Evolutionary conservation across 768 basidiomycete genomes (phyloP).

Genomic region (Sarcodon sp.): DNA sequence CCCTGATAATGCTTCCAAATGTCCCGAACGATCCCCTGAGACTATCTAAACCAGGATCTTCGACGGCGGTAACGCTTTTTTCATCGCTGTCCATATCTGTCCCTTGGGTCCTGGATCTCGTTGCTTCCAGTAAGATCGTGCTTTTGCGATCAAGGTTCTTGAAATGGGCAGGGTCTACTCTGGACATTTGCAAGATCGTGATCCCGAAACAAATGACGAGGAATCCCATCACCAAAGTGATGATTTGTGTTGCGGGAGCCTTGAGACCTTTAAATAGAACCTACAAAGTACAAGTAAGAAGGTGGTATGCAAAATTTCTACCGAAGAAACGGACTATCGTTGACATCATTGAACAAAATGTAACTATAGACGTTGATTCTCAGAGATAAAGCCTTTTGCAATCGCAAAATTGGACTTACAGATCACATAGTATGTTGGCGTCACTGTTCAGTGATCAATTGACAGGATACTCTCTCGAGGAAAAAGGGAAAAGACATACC

Average conservation of each 20-base stretch:
- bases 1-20: slow-evolving; percentile 69
- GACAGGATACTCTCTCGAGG: slow-evolving; percentile 1
- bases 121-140: slow-evolving; percentile 85
- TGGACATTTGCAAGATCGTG: slow-evolving; percentile 90
- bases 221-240: slow-evolving; percentile 90
- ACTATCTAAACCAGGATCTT: slow-evolving; percentile 90
- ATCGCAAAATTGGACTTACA: slow-evolving; percentile 29
- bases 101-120: slow-evolving; percentile 54
- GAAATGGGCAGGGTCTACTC: slow-evolving; percentile 78
- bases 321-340: neutral
- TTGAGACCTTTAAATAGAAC: slow-evolving; percentile 66
- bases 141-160: slow-evolving; percentile 74
- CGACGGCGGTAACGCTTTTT: slow-evolving; percentile 39
- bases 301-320: neutral
- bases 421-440: slow-evolving; percentile 79
- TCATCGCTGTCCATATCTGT: slow-evolving; percentile 35
- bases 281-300: neutral
- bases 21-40: slow-evolving; percentile 87
- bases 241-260: slow-evolving; percentile 62
- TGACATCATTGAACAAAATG: neutral
- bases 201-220: slow-evolving; percentile 87
- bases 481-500: slow-evolving; percentile 27
- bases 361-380: neutral
- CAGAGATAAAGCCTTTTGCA: neutral
- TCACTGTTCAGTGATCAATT: slow-evolving; percentile 34